Conservation (phyloP, 176 grass and related monocot species). For the Triticum monococcum region DNA sequence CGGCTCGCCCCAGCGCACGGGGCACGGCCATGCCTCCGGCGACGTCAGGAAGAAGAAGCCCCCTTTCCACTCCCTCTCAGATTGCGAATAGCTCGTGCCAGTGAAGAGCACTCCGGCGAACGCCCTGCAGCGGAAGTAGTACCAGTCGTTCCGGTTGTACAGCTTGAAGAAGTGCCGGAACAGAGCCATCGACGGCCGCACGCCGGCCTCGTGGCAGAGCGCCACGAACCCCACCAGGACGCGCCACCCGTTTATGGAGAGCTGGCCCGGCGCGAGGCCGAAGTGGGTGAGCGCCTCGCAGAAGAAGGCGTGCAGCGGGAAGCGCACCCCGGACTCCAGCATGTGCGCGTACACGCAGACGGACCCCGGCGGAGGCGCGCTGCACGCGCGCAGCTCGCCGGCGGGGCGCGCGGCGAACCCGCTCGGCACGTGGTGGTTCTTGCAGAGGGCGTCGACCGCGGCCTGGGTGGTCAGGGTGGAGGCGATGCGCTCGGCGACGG, state of each 20-base stretch:
- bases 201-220: not conserved
- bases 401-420: not conserved
- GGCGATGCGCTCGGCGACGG: not conserved
- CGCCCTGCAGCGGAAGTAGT: not conserved
- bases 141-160: not conserved
- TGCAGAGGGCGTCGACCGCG: not conserved
- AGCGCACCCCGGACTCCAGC: not conserved
- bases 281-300: not conserved
- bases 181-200: not conserved
- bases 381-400: not conserved
- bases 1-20: not conserved
- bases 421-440: not conserved
- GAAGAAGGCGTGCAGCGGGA: not conserved
- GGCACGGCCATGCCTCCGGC: not conserved
- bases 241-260: not conserved
- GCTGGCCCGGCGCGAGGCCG: not conserved
- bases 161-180: not conserved
- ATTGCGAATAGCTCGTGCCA: not conserved
- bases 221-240: not conserved
- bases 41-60: not conserved
- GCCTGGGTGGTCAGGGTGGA: not conserved
- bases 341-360: not conserved
- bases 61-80: not conserved
- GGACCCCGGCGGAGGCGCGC: not conserved
- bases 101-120: not conserved